phyloP scores from a whole-genome alignment of 257 asterid genomes.

The Ilex aquifolium region DNA sequence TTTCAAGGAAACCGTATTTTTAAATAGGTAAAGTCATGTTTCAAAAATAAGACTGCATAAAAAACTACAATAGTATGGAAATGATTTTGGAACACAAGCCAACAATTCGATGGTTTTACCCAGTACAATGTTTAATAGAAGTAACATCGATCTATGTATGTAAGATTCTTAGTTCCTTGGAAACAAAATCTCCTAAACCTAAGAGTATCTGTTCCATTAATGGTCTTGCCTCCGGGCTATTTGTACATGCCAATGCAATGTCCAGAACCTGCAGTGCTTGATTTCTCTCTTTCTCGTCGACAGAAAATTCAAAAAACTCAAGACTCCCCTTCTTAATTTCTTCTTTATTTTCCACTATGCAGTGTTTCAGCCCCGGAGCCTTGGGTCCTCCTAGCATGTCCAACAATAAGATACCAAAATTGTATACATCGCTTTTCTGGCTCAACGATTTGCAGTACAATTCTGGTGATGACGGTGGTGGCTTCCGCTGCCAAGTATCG shows the following conservation, averaged over 20 bases:
- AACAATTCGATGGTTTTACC: too few species aligned
- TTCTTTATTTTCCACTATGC: background rate
- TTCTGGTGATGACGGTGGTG: background rate
- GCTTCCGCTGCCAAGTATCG: slow-evolving; percentile 25
- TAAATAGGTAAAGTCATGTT: too few species aligned
- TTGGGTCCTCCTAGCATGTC: slow-evolving; percentile 33
- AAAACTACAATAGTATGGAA: too few species aligned
- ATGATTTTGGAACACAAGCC: too few species aligned
- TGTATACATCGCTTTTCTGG: slow-evolving; percentile 36
- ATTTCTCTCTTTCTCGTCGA: slow-evolving; percentile 17
- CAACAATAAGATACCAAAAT: slow-evolving; percentile 45
- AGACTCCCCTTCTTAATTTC: background rate
- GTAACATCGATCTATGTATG: too few species aligned
- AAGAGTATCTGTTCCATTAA: slow-evolving; percentile 21
- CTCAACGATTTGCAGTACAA: slow-evolving; percentile 14
- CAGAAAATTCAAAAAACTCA: slow-evolving; percentile 21
- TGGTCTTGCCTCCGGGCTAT: slow-evolving; percentile 34
- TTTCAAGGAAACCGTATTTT: too few species aligned
- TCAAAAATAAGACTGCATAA: too few species aligned
- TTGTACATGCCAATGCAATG: slow-evolving; percentile 31
- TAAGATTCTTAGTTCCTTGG: background rate
- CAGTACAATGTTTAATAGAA: too few species aligned
- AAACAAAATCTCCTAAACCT: background rate
- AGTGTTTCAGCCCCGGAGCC: background rate
- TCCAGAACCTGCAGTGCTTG: slow-evolving; percentile 23